phyloP scores from a whole-genome alignment of 176 grass and related monocot genomes.

The Eragrostis curvula region DNA sequence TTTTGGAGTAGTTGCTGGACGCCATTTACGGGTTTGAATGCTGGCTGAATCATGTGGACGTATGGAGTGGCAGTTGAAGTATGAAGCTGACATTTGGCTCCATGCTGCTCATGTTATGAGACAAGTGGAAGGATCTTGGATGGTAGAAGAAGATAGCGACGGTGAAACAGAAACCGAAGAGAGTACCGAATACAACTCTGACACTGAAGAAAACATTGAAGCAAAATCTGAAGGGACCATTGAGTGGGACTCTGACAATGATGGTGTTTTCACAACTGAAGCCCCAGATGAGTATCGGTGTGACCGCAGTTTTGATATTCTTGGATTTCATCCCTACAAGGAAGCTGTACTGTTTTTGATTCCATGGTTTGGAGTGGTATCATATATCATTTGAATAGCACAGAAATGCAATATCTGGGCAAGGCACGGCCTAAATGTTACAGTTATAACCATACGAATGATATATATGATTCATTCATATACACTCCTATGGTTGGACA shows the following conservation, averaged over 20 bases:
- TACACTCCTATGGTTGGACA: neutral
- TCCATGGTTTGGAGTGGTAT: neutral
- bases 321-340: slow-evolving; percentile 38
- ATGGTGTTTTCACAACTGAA: neutral
- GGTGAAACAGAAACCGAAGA: neutral
- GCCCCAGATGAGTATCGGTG: too few species aligned
- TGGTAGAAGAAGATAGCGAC: neutral
- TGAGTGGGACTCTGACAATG: neutral
- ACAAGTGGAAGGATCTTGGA: neutral
- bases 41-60: neutral
- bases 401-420: slow-evolving; percentile 10
- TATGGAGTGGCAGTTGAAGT: slow-evolving; percentile 1
- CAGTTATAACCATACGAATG: neutral
- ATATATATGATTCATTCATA: slow-evolving; percentile 1
- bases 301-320: neutral
- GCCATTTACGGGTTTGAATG: neutral
- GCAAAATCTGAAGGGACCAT: too few species aligned
- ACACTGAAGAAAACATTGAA: too few species aligned
- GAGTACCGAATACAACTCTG: neutral
- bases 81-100: neutral
- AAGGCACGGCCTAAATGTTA: neutral
- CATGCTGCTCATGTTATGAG: neutral
- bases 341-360: neutral
- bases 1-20: neutral
- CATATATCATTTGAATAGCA: slow-evolving; percentile 24